Conservation (phyloP, 495 filamentous ascomycete species). For the Lindgomyces ingoldianus region DNA sequence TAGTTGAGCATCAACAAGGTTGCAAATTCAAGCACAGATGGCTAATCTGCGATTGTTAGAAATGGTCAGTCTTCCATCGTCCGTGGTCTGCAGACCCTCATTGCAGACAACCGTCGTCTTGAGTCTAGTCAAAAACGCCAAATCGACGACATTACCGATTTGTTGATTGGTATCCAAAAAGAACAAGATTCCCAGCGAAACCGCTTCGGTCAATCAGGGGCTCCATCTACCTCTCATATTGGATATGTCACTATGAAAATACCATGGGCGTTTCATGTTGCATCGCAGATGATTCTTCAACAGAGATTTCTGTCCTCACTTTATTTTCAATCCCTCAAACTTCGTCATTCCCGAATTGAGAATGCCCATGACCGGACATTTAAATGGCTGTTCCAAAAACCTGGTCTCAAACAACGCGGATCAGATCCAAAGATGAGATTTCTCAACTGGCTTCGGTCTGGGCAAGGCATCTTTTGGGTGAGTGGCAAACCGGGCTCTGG, state of each 20-base stretch:
- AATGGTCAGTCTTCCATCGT: not conserved
- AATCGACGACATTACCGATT: not conserved
- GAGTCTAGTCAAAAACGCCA: not conserved
- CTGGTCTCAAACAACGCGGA: not conserved
- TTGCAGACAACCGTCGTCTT: not conserved
- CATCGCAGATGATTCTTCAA: not conserved
- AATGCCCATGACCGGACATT: slow-evolving; percentile 2
- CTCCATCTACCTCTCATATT: not conserved
- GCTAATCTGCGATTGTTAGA: not conserved
- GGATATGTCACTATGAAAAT: not conserved
- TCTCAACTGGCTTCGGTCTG: not conserved
- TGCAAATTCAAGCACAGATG: not conserved
- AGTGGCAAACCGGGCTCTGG: slow-evolving; percentile 19
- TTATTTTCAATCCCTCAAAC: not conserved
- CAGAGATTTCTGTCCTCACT: not conserved
- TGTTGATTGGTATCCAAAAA: not conserved
- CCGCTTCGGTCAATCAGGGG: not conserved
- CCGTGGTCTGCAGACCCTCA: not conserved
- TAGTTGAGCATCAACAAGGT: not conserved
- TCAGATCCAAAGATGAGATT: not conserved
- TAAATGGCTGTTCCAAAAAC: not conserved
- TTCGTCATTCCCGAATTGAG: not conserved
- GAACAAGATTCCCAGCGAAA: not conserved
- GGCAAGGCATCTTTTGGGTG: slow-evolving; percentile 15
- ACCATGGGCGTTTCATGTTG: not conserved